Conservation (phyloP, 768 basidiomycete species). For the Strobilomyces confusus region DNA sequence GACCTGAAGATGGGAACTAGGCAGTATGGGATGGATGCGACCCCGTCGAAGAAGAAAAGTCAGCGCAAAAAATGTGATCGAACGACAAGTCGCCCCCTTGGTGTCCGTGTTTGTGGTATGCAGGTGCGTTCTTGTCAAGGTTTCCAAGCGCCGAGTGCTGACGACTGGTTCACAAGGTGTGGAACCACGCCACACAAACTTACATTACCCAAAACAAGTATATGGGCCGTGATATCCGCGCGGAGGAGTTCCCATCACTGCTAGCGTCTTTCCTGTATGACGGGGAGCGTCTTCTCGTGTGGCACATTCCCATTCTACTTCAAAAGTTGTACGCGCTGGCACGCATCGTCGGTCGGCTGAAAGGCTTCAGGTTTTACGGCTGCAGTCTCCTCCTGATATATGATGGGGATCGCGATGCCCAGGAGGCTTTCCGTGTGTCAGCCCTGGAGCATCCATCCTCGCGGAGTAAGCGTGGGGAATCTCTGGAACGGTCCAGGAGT, state of each 20-base stretch:
- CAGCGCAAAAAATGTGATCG: slow-evolving; percentile 98
- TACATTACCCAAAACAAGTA: slow-evolving; percentile 97
- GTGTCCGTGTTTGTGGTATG: slow-evolving; percentile 96
- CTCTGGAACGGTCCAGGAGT: slow-evolving; percentile 58
- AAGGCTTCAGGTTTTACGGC: slow-evolving; percentile 98
- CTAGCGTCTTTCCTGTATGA: slow-evolving; percentile 82
- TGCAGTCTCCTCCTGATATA: slow-evolving; percentile 96
- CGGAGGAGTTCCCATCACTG: slow-evolving; percentile 79
- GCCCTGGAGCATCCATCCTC: slow-evolving; percentile 61
- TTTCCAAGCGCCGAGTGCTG: slow-evolving; percentile 1
- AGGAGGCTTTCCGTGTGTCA: slow-evolving; percentile 65
- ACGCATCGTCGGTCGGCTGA: slow-evolving; percentile 80
- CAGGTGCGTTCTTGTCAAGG: slow-evolving; percentile 60
- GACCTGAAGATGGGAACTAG: slow-evolving; percentile 99
- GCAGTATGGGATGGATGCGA: slow-evolving; percentile 97
- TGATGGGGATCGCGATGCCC: slow-evolving; percentile 88
- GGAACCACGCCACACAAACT: slow-evolving; percentile 79
- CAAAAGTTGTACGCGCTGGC: slow-evolving; percentile 94
- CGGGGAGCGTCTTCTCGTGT: slow-evolving; percentile 76
- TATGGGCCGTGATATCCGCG: slow-evolving; percentile 83
- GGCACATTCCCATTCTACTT: slow-evolving; percentile 89
- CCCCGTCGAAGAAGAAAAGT: slow-evolving; percentile 90
- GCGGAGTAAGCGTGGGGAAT: slow-evolving; percentile 73
- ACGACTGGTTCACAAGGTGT: slow-evolving; percentile 59
- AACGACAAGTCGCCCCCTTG: slow-evolving; percentile 87